Evolutionary conservation across 805 yeast genomes (phyloP), one percentile per base, ranked within the genome.

Genomic region (Metschnikowia henanensis): DNA sequence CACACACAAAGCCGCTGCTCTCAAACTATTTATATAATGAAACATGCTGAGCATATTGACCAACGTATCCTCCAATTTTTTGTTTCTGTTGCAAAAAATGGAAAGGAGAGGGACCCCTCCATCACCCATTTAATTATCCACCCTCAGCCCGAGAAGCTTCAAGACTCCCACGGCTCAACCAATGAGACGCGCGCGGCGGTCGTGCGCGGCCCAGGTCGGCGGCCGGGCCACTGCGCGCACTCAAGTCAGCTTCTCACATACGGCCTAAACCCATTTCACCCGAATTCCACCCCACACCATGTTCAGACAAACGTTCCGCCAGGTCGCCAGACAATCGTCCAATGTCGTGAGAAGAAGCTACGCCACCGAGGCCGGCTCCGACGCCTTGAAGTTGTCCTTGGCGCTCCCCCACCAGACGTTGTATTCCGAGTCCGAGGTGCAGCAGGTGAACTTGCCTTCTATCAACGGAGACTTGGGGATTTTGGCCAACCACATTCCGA

Each of bases 401-500:
- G 92, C 97, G 46, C 80, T 91, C 60, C 99, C 99, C 55, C 90
- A 87, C 68, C 82, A 84, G 70, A 80, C 85, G 46, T 67, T 81
- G 61, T 81, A 73, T 65, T 60, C 80, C 41, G 79, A 79, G 43
- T 65, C 62, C 89, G 75, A 70, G 59, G 76, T 72, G 42, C 65
- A 69, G 55, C 76, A 94, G 78, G 98, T 94, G 58, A 94, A 94
- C 76, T 77, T 94, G 57, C 99, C 99, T 63, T 95, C 96, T 53
- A 78, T 84, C 61, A 83, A 94, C 56, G 99, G 99, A 68, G 95
- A 87, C 65, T 81, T 92, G 72, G 99, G 99, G 87, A 81, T 94
- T 55, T 76, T 94, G 65, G 97, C 98, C 59, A 85, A 88, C 76
- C 99, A 94, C 82, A 96, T 94, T 62, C 98, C 99, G 61, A 81